Conservation (phyloP, 805 yeast species). For the Kuraishia cidri region DNA sequence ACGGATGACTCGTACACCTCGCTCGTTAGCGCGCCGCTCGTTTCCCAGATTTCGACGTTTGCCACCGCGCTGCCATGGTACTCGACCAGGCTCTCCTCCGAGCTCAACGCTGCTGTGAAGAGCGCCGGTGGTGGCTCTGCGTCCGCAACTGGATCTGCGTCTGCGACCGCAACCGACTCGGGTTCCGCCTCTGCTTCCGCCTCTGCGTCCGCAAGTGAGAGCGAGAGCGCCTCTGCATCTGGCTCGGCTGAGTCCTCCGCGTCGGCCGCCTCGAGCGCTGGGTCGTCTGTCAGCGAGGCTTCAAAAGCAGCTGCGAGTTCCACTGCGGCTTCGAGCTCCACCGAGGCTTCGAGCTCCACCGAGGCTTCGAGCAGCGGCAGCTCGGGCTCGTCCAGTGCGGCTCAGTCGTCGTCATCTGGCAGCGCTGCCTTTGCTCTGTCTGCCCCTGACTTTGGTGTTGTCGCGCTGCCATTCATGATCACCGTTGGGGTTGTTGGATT, state of each 20-base stretch:
- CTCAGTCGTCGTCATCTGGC: background rate
- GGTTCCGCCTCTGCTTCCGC: slow-evolving; percentile 2
- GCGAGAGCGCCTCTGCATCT: too few relatives aligned
- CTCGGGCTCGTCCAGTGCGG: too few relatives aligned
- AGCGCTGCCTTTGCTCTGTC: background rate
- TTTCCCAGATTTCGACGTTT: slow-evolving; percentile 4
- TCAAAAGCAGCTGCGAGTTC: background rate
- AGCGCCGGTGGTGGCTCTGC: slow-evolving; percentile 2
- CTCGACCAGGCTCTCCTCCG: slow-evolving; percentile 16
- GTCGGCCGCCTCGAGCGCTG: too few relatives aligned
- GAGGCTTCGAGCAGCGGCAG: too few relatives aligned
- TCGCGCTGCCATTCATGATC: background rate
- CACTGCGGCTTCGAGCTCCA: background rate
- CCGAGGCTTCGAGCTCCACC: background rate
- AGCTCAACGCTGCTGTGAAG: slow-evolving; percentile 7
- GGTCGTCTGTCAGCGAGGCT: too few relatives aligned
- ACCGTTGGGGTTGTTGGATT: slow-evolving; percentile 1
- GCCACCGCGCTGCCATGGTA: slow-evolving; percentile 22
- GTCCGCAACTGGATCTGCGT: slow-evolving; percentile 2
- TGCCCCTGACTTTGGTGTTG: background rate
- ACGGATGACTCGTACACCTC: slow-evolving; percentile 27
- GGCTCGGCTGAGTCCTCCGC: too few relatives aligned
- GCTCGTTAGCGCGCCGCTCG: slow-evolving; percentile 11
- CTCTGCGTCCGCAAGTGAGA: slow-evolving; percentile 2
- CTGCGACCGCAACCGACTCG: too few relatives aligned